A percentile compares a stretch with the other conserved stretches of the same genome.
Conservation (phyloP, 108 stramenopile species). For the Mediolabrus comicus region DNA sequence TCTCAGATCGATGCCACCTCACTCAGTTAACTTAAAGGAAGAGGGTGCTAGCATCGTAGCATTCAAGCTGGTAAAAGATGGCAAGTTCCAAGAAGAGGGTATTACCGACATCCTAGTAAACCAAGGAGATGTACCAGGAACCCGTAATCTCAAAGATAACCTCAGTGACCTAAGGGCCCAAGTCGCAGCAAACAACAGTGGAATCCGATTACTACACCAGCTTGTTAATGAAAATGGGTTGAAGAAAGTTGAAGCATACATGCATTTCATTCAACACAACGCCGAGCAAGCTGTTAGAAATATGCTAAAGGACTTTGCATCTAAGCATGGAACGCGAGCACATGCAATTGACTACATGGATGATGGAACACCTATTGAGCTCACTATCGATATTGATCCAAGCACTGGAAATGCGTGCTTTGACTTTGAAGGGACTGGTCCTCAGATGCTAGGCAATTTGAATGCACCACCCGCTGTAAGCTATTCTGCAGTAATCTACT, state of each 20-base stretch:
- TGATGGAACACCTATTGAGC: constrained; percentile 94
- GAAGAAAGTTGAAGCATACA: constrained; percentile 91
- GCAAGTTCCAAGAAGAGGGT: constrained; percentile 93
- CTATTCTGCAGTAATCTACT: constrained; percentile 97
- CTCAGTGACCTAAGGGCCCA: constrained; percentile 95
- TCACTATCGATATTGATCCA: constrained; percentile 88
- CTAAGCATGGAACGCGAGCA: constrained; percentile 57
- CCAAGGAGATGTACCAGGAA: constrained; percentile 85
- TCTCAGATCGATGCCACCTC: constrained; percentile 88
- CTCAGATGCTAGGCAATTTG: constrained; percentile 93
- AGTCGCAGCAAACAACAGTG: constrained; percentile 97
- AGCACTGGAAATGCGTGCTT: constrained; percentile 81
- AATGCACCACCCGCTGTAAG: constrained; percentile 99
- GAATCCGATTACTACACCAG: constrained; percentile 82
- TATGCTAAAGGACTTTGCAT: constrained; percentile 89
- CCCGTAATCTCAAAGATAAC: constrained; percentile 94
- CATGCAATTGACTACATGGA: constrained; percentile 94
- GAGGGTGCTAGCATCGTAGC: constrained; percentile 99
- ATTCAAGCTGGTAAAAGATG: constrained; percentile 92
- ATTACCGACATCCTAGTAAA: constrained; percentile 88
- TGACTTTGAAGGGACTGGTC: constrained; percentile 97
- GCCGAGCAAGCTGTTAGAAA: constrained; percentile 92
- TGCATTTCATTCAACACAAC: constrained; percentile 95
- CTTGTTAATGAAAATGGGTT: constrained; percentile 90
- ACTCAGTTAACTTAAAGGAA: constrained; percentile 82